Conservation (phyloP, 1,139 yeast genomes). For the Debaryomyces subglobosus region DNA sequence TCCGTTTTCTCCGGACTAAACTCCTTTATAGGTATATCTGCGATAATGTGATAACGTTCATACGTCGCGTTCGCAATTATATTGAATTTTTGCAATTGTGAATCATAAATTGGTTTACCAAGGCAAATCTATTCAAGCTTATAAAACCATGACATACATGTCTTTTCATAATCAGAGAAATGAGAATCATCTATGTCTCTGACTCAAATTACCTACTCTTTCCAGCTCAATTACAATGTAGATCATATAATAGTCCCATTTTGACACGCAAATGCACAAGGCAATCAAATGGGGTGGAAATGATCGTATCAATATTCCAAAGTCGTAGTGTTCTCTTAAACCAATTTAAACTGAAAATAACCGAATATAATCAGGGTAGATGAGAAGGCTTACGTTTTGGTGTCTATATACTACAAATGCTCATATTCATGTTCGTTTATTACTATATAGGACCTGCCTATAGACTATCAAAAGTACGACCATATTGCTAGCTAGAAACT, state of each 20-base stretch:
- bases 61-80: background rate
- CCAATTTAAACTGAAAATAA: slow-evolving; percentile 56
- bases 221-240: slow-evolving; percentile 20
- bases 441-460: background rate
- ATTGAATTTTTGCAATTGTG: slow-evolving; percentile 1
- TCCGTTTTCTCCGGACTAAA: background rate
- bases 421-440: background rate
- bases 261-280: slow-evolving; percentile 23
- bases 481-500: background rate
- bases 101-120: background rate
- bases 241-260: slow-evolving; percentile 50
- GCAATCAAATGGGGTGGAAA: slow-evolving; percentile 51
- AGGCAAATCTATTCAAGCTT: background rate
- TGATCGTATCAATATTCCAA: slow-evolving; percentile 47
- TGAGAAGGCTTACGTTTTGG: slow-evolving; percentile 56
- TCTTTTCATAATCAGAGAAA: too few relatives aligned
- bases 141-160: background rate
- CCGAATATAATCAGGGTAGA: slow-evolving; percentile 55
- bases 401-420: slow-evolving; percentile 7
- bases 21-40: background rate
- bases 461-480: background rate
- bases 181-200: too few relatives aligned
- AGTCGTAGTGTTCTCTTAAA: slow-evolving; percentile 51
- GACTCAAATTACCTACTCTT: too few relatives aligned
- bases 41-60: background rate